phyloP scores from a whole-genome alignment of 75 land plant genomes.

The Pinus taeda region DNA sequence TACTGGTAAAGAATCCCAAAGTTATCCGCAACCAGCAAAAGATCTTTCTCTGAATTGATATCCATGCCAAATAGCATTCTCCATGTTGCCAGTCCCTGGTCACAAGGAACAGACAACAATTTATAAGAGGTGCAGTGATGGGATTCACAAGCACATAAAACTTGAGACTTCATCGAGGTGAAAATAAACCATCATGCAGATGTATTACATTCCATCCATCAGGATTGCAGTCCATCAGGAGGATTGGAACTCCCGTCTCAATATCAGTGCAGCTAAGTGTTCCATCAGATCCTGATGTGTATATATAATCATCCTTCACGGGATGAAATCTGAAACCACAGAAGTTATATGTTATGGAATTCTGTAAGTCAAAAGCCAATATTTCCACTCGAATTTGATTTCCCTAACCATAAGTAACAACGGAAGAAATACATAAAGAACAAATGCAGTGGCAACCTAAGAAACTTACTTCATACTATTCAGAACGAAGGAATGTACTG shows the following conservation, averaged over 20 bases:
- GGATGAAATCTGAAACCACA: slow-evolving; percentile 69
- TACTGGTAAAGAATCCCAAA: slow-evolving; percentile 85
- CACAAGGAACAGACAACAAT: not conserved
- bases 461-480: slow-evolving; percentile 75
- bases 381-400: not conserved
- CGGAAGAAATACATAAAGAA: not conserved
- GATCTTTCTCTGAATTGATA: slow-evolving; percentile 48
- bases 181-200: not conserved
- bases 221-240: slow-evolving; percentile 78
- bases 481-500: slow-evolving; percentile 74
- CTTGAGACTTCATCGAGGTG: not conserved
- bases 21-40: slow-evolving; percentile 81
- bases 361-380: not conserved
- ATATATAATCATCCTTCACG: slow-evolving; percentile 60
- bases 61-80: slow-evolving; percentile 96
- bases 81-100: slow-evolving; percentile 84
- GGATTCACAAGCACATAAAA: not conserved
- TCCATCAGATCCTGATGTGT: slow-evolving; percentile 89
- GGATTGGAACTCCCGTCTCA: slow-evolving; percentile 70
- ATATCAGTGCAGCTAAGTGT: slow-evolving; percentile 84
- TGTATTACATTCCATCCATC: slow-evolving; percentile 88
- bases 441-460: not conserved
- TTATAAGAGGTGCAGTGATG: not conserved
- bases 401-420: not conserved
- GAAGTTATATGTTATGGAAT: not conserved